Percentiles rank a stretch among this genome's conserved stretches.
These are phyloP conservation scores for Candida corydali DNA, from an alignment of 805 yeast species.

Conservation along the genomic window DNA sequence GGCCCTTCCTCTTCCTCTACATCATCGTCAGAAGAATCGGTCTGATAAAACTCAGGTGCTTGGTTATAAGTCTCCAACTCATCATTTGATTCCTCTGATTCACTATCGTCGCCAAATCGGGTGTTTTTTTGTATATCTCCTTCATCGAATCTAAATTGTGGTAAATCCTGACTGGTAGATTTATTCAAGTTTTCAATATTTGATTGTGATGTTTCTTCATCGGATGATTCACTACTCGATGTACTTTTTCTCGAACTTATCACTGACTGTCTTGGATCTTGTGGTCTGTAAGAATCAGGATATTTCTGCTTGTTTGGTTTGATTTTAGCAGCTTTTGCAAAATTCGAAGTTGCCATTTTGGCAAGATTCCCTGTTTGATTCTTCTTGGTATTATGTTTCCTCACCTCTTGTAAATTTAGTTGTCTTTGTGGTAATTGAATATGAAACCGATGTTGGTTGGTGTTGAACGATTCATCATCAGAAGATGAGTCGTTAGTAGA, in stretches of 20 bases:
- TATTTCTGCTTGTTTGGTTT: slow-evolving; percentile 5
- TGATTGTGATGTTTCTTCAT: slow-evolving; percentile 12
- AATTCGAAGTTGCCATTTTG: slow-evolving; percentile 7
- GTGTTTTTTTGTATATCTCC: not conserved
- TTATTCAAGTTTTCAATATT: not conserved
- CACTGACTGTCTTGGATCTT: slow-evolving; percentile 6
- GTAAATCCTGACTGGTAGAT: not conserved
- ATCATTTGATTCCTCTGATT: slow-evolving; percentile 7
- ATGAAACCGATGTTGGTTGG: slow-evolving; percentile 3
- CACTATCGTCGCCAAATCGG: slow-evolving; percentile 5
- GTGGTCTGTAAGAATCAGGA: slow-evolving; percentile 9
- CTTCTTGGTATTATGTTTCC: slow-evolving; percentile 8
- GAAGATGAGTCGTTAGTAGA: not conserved
- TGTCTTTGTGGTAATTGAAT: slow-evolving; percentile 8
- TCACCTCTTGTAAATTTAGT: slow-evolving; percentile 6
- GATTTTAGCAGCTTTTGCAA: slow-evolving; percentile 8
- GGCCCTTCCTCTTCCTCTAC: not conserved
- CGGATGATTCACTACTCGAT: slow-evolving; percentile 1
- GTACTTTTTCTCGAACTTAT: not conserved
- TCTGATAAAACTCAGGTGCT: slow-evolving; percentile 6
- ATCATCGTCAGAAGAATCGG: slow-evolving; percentile 9
- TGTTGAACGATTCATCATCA: slow-evolving; percentile 5
- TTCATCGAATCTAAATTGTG: slow-evolving; percentile 2
- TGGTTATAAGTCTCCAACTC: slow-evolving; percentile 1
- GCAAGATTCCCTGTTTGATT: slow-evolving; percentile 2